These are phyloP conservation scores for Suhomyces bolitotheri DNA, from an alignment of 1,139 yeast genomes.

Conservation along the genomic window DNA sequence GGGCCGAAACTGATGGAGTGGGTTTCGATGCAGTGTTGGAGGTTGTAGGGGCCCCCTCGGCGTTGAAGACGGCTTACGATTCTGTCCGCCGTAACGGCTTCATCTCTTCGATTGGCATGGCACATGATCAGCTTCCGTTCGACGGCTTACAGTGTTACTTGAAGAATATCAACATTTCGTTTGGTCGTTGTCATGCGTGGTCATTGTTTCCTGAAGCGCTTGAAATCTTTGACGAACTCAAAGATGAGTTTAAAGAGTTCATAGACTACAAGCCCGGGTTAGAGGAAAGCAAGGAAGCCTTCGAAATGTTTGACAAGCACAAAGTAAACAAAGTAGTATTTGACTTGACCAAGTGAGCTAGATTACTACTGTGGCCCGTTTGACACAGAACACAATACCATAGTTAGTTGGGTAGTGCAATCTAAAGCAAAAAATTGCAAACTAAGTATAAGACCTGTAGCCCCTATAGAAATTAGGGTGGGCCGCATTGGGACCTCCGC, in stretches of 20 bases:
- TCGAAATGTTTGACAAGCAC: slow-evolving; percentile 53
- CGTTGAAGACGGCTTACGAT: slow-evolving; percentile 53
- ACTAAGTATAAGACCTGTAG: no score
- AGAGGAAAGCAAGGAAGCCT: slow-evolving; percentile 48
- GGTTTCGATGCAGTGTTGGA: slow-evolving; percentile 63
- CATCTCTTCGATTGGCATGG: slow-evolving; percentile 62
- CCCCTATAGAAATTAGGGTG: no score
- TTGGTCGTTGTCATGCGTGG: slow-evolving; percentile 67
- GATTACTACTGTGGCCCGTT: no score
- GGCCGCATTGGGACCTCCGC: no score
- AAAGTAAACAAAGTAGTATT: slow-evolving; percentile 59
- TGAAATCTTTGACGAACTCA: slow-evolving; percentile 45
- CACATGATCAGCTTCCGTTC: slow-evolving; percentile 59
- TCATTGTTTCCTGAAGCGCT: slow-evolving; percentile 57
- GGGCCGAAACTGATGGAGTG: slow-evolving; percentile 31
- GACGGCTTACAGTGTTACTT: slow-evolving; percentile 58
- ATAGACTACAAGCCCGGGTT: slow-evolving; percentile 48
- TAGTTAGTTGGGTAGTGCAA: no score
- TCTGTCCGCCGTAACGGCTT: slow-evolving; percentile 60
- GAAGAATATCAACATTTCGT: slow-evolving; percentile 58
- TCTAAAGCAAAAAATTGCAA: no score
- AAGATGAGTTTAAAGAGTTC: slow-evolving; percentile 46
- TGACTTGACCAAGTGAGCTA: slow-evolving; percentile 19
- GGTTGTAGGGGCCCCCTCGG: slow-evolving; percentile 55
- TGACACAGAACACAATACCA: no score